phyloP scores from a whole-genome alignment of 2,329 filamentous ascomycete genomes.

The Ascochyta koolunga region DNA sequence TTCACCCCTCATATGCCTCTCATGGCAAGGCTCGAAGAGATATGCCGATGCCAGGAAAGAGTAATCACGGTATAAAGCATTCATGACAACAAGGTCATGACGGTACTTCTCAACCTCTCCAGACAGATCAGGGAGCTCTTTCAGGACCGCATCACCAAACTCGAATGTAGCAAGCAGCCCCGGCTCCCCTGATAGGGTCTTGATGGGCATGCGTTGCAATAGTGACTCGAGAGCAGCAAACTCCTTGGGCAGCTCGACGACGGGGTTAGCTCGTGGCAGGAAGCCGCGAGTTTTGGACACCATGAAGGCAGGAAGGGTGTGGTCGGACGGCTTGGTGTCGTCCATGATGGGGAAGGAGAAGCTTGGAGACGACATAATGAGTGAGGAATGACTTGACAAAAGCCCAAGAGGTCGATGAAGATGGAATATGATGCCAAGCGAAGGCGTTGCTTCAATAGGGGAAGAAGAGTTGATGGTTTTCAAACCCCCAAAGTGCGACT shows the following conservation, averaged over 20 bases:
- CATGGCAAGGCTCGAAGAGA: constrained; percentile 88
- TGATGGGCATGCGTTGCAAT: constrained; percentile 78
- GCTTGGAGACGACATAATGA: constrained; percentile 51
- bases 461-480: constrained; percentile 12
- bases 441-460: constrained; percentile 5
- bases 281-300: constrained; percentile 78
- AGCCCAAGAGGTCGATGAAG: background rate
- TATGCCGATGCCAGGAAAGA: constrained; percentile 89
- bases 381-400: background rate
- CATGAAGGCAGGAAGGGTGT: constrained; percentile 74
- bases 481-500: constrained; percentile 14
- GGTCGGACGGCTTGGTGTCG: constrained; percentile 68
- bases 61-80: constrained; percentile 89
- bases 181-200: constrained; percentile 72
- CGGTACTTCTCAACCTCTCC: constrained; percentile 72
- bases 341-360: constrained; percentile 65
- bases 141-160: constrained; percentile 75
- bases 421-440: background rate
- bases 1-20: constrained; percentile 70
- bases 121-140: constrained; percentile 79
- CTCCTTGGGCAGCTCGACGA: constrained; percentile 67
- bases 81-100: constrained; percentile 77
- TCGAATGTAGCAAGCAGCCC: constrained; percentile 77
- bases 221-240: constrained; percentile 76
- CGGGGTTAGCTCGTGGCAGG: constrained; percentile 64